A percentile compares a stretch with the other conserved stretches of the same genome.
Evolutionary conservation across 345 rosid species (phyloP).

Genomic region (Melastoma malabathricum): DNA sequence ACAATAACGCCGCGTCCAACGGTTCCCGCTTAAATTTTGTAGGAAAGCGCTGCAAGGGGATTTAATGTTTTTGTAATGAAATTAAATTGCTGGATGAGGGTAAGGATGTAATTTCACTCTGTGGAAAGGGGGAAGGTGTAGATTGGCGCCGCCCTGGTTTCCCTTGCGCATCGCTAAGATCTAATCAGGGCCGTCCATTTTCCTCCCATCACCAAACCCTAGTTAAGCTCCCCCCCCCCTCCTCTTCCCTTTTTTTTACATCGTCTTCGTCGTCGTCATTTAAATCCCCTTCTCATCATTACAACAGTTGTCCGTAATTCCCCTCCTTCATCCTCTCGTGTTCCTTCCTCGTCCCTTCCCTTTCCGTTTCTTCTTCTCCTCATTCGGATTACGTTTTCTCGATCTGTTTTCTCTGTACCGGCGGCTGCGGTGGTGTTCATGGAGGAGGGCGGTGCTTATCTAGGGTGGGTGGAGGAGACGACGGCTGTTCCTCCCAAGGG

Average conservation of each 20-base stretch:
- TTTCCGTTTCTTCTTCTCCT: too few species aligned
- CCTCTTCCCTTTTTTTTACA: not conserved
- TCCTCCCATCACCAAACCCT: slow-evolving; percentile 26
- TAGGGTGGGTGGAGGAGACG: slow-evolving; percentile 56
- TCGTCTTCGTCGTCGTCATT: not conserved
- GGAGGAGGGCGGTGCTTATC: slow-evolving; percentile 25
- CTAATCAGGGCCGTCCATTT: slow-evolving; percentile 50
- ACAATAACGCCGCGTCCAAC: too few species aligned
- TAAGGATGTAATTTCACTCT: slow-evolving; percentile 2
- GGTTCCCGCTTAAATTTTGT: too few species aligned
- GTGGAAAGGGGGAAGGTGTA: too few species aligned
- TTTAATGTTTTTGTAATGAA: too few species aligned
- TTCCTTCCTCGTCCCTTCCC: too few species aligned
- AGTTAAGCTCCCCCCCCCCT: slow-evolving; percentile 11
- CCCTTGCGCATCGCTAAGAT: slow-evolving; percentile 14
- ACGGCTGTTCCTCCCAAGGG: slow-evolving; percentile 23
- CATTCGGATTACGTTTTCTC: too few species aligned
- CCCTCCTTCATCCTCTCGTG: too few species aligned
- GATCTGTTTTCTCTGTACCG: not conserved
- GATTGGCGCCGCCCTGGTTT: not conserved
- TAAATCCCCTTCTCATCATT: not conserved
- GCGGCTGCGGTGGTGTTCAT: slow-evolving; percentile 3
- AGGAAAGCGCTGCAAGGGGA: too few species aligned
- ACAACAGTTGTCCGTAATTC: not conserved
- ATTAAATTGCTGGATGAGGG: slow-evolving; percentile 10